phyloP scores from a whole-genome alignment of 2,329 filamentous ascomycete genomes.

The Ascochyta fabae region DNA sequence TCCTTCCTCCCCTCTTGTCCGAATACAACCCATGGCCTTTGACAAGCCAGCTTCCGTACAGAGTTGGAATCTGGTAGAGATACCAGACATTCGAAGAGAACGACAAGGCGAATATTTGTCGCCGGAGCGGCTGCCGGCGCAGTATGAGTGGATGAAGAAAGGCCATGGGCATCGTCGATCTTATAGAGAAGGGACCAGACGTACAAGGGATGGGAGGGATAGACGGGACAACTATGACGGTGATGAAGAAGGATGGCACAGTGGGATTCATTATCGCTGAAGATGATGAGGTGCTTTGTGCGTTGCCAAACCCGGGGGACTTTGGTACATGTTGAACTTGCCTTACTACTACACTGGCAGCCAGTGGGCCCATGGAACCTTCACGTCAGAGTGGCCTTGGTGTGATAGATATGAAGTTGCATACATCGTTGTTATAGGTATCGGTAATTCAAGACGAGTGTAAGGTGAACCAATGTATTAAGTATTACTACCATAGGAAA shows the following conservation, averaged over 20 bases:
- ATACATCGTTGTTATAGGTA: not conserved
- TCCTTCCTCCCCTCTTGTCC: too few relatives aligned
- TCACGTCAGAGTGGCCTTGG: not conserved
- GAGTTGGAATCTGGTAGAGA: not conserved
- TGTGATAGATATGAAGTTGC: not conserved
- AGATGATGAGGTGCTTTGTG: not conserved
- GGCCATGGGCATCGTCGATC: not conserved
- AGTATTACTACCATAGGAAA: conserved; percentile 27
- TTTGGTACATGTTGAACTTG: too few relatives aligned
- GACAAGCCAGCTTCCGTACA: not conserved
- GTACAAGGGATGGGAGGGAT: not conserved
- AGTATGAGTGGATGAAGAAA: conserved; percentile 11
- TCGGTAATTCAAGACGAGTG: not conserved
- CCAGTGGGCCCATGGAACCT: not conserved
- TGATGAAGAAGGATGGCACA: not conserved
- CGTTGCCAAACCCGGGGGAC: too few relatives aligned
- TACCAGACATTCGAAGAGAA: not conserved
- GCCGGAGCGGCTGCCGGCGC: not conserved
- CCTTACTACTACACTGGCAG: too few relatives aligned
- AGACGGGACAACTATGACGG: not conserved
- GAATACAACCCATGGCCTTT: not conserved
- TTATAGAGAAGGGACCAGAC: not conserved
- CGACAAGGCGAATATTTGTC: not conserved
- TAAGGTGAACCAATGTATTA: conserved; percentile 19
- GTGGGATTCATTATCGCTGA: not conserved